These are phyloP conservation scores for Apiospora saccharicola DNA, from an alignment of 2,329 filamentous ascomycete species.

Conservation along the genomic window DNA sequence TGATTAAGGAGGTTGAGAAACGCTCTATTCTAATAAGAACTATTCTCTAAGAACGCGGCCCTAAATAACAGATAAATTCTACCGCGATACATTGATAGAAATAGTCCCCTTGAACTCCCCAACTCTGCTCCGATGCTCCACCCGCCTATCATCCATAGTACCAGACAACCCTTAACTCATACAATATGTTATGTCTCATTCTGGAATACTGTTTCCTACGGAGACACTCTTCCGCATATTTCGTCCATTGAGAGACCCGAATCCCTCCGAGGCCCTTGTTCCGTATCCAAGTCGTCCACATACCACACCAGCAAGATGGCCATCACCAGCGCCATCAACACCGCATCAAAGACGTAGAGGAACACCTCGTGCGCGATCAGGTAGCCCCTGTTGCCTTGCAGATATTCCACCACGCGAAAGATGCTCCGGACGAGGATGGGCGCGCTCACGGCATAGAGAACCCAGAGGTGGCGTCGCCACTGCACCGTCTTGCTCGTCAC, in stretches of 20 bases:
- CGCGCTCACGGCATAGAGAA: constrained; percentile 27
- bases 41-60: too few relatives aligned
- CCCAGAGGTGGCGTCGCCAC: constrained; percentile 35
- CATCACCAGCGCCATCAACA: constrained; percentile 35
- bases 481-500: constrained; percentile 28
- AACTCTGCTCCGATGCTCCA: too few relatives aligned
- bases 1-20: too few relatives aligned
- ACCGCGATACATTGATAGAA: too few relatives aligned
- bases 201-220: too few relatives aligned
- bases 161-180: too few relatives aligned
- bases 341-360: constrained; percentile 41
- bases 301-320: constrained; percentile 18
- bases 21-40: too few relatives aligned
- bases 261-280: neutral
- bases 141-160: too few relatives aligned
- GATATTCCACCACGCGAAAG: constrained; percentile 49
- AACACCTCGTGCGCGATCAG: constrained; percentile 37
- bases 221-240: too few relatives aligned
- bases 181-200: too few relatives aligned
- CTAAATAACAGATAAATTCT: too few relatives aligned
- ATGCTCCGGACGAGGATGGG: constrained; percentile 47
- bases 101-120: too few relatives aligned
- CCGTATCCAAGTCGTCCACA: constrained; percentile 16
- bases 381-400: constrained; percentile 37
- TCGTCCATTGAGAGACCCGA: neutral